Conservation (phyloP, 2,329 filamentous ascomycete species). For the Nemania serpens region DNA sequence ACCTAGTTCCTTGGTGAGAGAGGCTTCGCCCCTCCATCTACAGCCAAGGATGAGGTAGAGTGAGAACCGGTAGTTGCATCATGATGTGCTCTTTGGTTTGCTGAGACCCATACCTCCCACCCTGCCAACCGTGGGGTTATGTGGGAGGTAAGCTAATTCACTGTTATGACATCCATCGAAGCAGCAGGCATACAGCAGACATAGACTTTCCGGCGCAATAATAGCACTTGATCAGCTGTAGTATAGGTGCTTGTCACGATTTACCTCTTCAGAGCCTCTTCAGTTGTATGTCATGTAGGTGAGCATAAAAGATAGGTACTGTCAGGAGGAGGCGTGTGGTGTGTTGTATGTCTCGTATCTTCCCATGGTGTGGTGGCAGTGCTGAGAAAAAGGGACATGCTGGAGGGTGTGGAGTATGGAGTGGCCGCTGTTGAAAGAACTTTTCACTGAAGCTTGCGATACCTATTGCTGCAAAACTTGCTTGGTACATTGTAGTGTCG, state of each 20-base stretch:
- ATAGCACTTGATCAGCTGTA: no score
- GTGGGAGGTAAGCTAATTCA: background rate
- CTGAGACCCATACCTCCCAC: background rate
- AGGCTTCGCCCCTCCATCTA: background rate
- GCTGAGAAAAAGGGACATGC: slow-evolving; percentile 22
- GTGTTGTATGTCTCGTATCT: slow-evolving; percentile 25
- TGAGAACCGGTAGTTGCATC: slow-evolving; percentile 2
- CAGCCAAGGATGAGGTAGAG: background rate
- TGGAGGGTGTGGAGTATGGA: slow-evolving; percentile 2
- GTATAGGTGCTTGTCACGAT: no score
- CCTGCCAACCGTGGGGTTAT: background rate
- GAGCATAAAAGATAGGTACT: no score
- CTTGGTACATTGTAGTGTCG: background rate
- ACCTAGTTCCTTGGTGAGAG: slow-evolving; percentile 1
- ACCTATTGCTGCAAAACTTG: background rate
- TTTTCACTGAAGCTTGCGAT: slow-evolving; percentile 4
- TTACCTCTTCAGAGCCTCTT: no score
- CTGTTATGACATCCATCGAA: background rate
- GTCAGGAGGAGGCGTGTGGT: background rate
- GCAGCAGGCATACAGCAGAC: no score
- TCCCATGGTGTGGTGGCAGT: slow-evolving; percentile 28
- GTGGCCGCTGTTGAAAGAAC: background rate
- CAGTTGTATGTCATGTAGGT: no score
- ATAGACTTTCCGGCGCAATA: no score
- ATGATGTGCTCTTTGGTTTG: background rate